Evolutionary conservation across 1,284 basidiomycete genomes (phyloP).

Genomic region (Cystobasidium pallidum): DNA sequence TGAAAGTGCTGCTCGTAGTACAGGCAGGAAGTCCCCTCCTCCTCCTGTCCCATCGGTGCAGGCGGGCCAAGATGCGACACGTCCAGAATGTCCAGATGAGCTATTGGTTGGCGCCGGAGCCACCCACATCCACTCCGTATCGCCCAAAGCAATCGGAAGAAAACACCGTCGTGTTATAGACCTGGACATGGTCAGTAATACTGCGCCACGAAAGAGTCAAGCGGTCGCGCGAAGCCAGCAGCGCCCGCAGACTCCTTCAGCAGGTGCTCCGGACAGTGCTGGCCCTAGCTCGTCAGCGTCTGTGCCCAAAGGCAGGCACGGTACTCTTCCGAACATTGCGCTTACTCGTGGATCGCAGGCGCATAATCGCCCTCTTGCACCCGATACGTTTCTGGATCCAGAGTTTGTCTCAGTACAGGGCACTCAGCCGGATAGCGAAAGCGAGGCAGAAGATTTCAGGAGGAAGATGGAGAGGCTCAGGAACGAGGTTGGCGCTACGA

Average conservation of each 20-base stretch:
- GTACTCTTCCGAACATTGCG: background rate
- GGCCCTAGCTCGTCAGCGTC: too few species aligned
- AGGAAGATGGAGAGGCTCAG: conserved; percentile 76
- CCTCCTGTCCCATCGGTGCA: background rate
- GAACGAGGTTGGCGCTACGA: conserved; percentile 71
- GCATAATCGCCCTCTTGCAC: background rate
- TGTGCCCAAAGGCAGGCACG: too few species aligned
- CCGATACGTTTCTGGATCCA: conserved; percentile 6
- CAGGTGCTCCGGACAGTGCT: too few species aligned
- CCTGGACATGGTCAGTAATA: conserved; percentile 42
- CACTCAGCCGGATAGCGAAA: conserved; percentile 45
- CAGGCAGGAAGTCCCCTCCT: background rate
- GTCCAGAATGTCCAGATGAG: background rate
- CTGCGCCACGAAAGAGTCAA: too few species aligned
- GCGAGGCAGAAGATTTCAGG: conserved; percentile 69
- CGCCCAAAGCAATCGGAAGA: conserved; percentile 15
- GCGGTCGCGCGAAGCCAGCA: background rate
- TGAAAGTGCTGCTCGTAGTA: background rate
- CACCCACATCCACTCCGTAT: too few species aligned
- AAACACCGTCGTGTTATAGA: conserved; percentile 50
- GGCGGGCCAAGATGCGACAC: too few species aligned
- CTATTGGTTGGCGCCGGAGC: too few species aligned
- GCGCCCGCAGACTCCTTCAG: background rate
- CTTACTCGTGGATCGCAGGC: background rate
- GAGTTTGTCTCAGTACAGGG: background rate